Evolutionary conservation across 2,329 filamentous ascomycete genomes (phyloP).

Genomic region (Colletotrichum limetticola): DNA sequence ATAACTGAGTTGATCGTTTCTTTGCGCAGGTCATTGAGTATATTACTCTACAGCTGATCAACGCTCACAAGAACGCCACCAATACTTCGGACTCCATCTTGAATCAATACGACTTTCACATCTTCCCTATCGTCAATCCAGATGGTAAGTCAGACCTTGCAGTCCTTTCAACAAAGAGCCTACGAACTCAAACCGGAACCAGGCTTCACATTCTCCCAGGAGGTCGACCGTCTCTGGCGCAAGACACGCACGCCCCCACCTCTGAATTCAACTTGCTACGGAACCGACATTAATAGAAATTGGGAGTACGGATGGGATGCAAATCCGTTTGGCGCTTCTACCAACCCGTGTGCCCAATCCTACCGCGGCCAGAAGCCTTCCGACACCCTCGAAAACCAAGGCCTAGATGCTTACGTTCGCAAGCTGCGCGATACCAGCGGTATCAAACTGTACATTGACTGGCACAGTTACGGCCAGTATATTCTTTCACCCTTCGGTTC

Average conservation of each 20-base stretch:
- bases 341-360: slow-evolving; percentile 56
- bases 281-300: slow-evolving; percentile 65
- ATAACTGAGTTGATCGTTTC: not conserved
- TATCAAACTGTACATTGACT: slow-evolving; percentile 59
- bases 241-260: slow-evolving; percentile 60
- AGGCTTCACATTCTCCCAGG: slow-evolving; percentile 59
- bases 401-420: slow-evolving; percentile 48
- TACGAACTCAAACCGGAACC: not conserved
- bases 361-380: slow-evolving; percentile 53
- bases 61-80: slow-evolving; percentile 47
- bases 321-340: slow-evolving; percentile 54
- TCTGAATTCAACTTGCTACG: slow-evolving; percentile 49
- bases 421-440: slow-evolving; percentile 46
- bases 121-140: slow-evolving; percentile 61
- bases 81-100: slow-evolving; percentile 52
- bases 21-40: slow-evolving; percentile 52
- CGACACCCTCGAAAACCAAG: slow-evolving; percentile 58
- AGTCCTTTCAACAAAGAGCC: not conserved
- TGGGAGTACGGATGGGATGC: slow-evolving; percentile 61
- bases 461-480: slow-evolving; percentile 58
- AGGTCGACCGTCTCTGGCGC: slow-evolving; percentile 58
- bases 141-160: slow-evolving; percentile 45
- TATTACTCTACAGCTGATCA: slow-evolving; percentile 56
- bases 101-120: slow-evolving; percentile 67
- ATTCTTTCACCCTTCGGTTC: slow-evolving; percentile 58